Percentiles rank a stretch among this genome's conserved stretches.
Conservation (phyloP, 2,329 filamentous ascomycete species). For the Arthrobotrys sinensis region DNA sequence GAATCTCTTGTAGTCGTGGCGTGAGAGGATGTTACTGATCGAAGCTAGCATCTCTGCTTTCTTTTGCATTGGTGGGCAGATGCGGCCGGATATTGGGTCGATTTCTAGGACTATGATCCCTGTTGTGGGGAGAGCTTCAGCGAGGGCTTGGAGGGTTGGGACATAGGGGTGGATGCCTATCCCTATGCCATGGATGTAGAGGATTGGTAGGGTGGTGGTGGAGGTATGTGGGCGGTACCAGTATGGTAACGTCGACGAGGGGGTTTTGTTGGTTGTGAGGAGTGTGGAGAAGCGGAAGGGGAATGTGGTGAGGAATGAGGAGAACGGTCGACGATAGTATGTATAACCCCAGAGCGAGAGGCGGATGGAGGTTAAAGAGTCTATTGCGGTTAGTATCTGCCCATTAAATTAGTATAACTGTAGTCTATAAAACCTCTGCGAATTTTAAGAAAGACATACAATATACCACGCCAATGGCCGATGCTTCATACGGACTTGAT, state of each 20-base stretch:
- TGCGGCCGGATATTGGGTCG: constrained; percentile 68
- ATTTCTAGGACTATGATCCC: constrained; percentile 68
- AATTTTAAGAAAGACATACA: constrained; percentile 66
- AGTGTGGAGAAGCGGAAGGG: constrained; percentile 72
- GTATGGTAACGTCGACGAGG: constrained; percentile 34
- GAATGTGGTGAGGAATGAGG: constrained; percentile 69
- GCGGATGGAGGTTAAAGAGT: constrained; percentile 66
- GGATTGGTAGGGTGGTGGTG: constrained; percentile 72
- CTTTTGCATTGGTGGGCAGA: constrained; percentile 39
- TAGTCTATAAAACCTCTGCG: constrained; percentile 59
- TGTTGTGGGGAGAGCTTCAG: constrained; percentile 67
- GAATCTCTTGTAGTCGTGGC: constrained; percentile 71
- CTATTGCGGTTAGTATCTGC: constrained; percentile 65
- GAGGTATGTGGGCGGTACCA: constrained; percentile 75
- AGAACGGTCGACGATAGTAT: constrained; percentile 70
- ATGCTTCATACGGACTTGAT: constrained; percentile 74
- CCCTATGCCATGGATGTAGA: constrained; percentile 78
- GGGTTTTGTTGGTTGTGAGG: constrained; percentile 65
- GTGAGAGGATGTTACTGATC: constrained; percentile 31
- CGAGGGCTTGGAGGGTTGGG: constrained; percentile 72
- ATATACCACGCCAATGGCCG: constrained; percentile 74
- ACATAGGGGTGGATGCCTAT: constrained; percentile 75
- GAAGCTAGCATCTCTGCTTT: constrained; percentile 25
- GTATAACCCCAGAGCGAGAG: constrained; percentile 70
- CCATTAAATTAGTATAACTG: constrained; percentile 24